Base-by-base conservation (phyloP, 75 land plant genomes). In the Larix kaempferi region DNA sequence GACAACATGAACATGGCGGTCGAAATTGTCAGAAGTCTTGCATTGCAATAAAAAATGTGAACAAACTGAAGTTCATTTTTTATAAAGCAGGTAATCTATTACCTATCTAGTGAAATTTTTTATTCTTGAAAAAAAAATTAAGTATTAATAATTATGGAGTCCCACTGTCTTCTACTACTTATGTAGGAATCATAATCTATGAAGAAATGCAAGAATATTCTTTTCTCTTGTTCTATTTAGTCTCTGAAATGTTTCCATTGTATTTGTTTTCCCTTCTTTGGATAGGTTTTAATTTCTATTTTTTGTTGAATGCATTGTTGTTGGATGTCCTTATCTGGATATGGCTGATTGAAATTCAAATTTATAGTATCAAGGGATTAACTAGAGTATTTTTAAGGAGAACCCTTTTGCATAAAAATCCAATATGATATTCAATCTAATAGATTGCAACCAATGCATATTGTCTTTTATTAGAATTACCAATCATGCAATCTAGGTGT, bases 1-100 rank as follows among this genome's bases (percentile, higher is more conserved):
- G 99, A 13, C 90, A 98, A 39, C 98, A 98, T 56, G 87, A 89
- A 39, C 99, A 96, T 77, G 99, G 99, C 3, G 99, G 93, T n/a
- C 82, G 92, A 78, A 97, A 96, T 62, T 87, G 98, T 15, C 99
- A 96, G 78, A 69, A n/a, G n/a, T n/a, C 89, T 49, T 94, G 99
- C 72, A 79, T 96, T 66, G 82, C 87, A 26, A 89, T 92, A 25
- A 78, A 87, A 58, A 85, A 96, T 79, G 90, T 92, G 12, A 82
- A 85, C 44, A 87, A 84, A 59, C 83, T 96, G 11, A 89, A 85
- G 78, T 82, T 35, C 2, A 87, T 88, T 69, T 85, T 94, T 62
- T 95, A 96, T 71, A 76, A 86, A 80, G 93, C 88, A 74, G 97
- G 98, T 94, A 84, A 69, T 39, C 22, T 37, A 21, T 17, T 67